Conservation (phyloP, 139 green algal species). For the Micractinium sp. region DNA sequence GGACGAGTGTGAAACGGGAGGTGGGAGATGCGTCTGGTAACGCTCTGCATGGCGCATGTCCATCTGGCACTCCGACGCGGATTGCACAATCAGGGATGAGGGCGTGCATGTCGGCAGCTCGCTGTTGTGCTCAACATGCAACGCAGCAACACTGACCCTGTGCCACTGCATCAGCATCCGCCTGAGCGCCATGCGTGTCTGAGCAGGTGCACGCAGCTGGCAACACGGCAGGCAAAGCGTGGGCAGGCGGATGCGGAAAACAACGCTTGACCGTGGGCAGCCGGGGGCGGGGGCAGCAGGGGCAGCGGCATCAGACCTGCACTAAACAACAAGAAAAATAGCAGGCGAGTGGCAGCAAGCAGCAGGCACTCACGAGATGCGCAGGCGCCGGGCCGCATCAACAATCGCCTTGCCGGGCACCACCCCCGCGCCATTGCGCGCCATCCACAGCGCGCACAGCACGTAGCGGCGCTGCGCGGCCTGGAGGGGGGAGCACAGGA, state of each 20-base stretch:
- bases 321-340: not conserved
- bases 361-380: constrained; percentile 66
- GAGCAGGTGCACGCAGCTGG: not conserved
- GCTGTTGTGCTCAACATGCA: not conserved
- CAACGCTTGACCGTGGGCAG: not conserved
- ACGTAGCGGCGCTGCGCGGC: constrained; percentile 66
- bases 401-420: constrained; percentile 70
- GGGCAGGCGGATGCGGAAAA: not conserved
- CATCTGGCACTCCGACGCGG: not conserved
- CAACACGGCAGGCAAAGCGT: not conserved
- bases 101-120: no score
- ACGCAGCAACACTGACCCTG: no score
- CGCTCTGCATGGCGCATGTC: not conserved
- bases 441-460: constrained; percentile 78
- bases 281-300: no score
- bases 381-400: constrained; percentile 56
- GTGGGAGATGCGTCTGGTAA: not conserved
- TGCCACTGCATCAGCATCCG: no score
- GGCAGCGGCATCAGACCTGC: no score
- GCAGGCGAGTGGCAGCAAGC: not conserved
- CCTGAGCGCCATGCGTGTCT: no score
- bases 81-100: not conserved
- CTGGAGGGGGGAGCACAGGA: constrained; percentile 12
- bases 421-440: constrained; percentile 60
- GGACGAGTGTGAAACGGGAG: not conserved